Percentiles rank a stretch among this genome's conserved stretches.
Conservation (phyloP, 2,329 filamentous ascomycete species). For the Xylaria sp. region DNA sequence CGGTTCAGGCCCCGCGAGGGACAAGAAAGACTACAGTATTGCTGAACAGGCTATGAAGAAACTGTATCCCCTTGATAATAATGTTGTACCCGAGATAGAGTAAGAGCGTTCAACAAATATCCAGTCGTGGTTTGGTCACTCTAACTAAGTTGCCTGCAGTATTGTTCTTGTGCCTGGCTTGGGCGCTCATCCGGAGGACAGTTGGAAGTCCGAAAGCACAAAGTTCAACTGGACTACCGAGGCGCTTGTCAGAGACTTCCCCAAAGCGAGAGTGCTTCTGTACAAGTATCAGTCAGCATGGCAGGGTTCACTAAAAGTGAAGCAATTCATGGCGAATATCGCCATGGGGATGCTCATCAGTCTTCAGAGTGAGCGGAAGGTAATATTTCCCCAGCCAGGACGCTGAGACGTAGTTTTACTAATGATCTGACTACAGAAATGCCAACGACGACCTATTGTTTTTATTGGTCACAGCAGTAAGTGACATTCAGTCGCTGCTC, state of each 20-base stretch:
- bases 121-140: not conserved
- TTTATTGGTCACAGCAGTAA: slow-evolving; percentile 50
- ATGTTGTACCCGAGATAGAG: slow-evolving; percentile 45
- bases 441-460: slow-evolving; percentile 46
- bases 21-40: slow-evolving; percentile 44
- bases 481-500: not conserved
- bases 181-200: slow-evolving; percentile 47
- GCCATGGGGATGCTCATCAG: slow-evolving; percentile 46
- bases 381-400: slow-evolving; percentile 18
- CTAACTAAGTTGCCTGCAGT: slow-evolving; percentile 30
- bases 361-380: slow-evolving; percentile 45
- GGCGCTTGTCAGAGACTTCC: slow-evolving; percentile 48
- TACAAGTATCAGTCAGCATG: slow-evolving; percentile 52
- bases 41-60: slow-evolving; percentile 49
- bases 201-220: slow-evolving; percentile 46
- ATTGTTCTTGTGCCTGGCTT: slow-evolving; percentile 51
- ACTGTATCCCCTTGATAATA: slow-evolving; percentile 43
- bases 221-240: slow-evolving; percentile 51
- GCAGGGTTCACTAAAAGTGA: slow-evolving; percentile 48
- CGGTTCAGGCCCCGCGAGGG: slow-evolving; percentile 31
- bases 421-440: slow-evolving; percentile 31
- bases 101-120: slow-evolving; percentile 27
- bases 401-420: not conserved
- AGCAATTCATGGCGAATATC: slow-evolving; percentile 48
- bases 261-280: slow-evolving; percentile 47